These are phyloP conservation scores for Terfezia claveryi DNA, from an alignment of 495 filamentous ascomycete species.

Conservation along the genomic window DNA sequence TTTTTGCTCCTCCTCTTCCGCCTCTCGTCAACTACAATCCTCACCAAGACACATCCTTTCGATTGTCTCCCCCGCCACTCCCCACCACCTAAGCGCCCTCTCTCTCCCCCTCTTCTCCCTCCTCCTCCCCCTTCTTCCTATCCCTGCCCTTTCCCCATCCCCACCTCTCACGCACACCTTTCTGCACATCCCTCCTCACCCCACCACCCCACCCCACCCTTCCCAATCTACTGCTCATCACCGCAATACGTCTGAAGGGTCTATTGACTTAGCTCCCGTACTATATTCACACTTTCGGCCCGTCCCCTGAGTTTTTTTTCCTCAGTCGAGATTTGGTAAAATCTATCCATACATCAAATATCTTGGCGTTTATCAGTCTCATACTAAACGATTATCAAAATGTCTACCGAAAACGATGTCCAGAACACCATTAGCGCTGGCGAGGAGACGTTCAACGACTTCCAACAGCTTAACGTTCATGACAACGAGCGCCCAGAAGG, in stretches of 20 bases:
- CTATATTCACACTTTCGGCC: too few relatives aligned
- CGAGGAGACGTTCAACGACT: constrained; percentile 18
- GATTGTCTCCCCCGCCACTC: background rate
- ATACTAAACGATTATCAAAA: background rate
- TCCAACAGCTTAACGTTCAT: constrained; percentile 17
- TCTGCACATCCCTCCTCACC: background rate
- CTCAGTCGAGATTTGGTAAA: too few relatives aligned
- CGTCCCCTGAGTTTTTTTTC: too few relatives aligned
- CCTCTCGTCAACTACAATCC: background rate
- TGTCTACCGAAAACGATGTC: constrained; percentile 14
- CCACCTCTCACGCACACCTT: background rate
- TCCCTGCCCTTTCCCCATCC: background rate
- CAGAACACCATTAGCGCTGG: constrained; percentile 8
- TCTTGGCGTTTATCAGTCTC: too few relatives aligned
- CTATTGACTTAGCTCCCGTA: too few relatives aligned
- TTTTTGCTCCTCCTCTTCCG: background rate
- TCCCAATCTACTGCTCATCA: background rate
- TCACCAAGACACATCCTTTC: background rate
- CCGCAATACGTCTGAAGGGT: background rate
- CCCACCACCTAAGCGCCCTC: background rate
- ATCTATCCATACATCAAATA: too few relatives aligned
- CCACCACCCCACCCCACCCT: background rate
- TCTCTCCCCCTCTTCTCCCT: background rate
- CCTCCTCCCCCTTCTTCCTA: background rate
- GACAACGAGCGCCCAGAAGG: constrained; percentile 10